Evolutionary conservation across 2,329 filamentous ascomycete genomes (phyloP), one percentile per base, ranked within the genome.

Genomic region (Ramichloridium luteum): DNA sequence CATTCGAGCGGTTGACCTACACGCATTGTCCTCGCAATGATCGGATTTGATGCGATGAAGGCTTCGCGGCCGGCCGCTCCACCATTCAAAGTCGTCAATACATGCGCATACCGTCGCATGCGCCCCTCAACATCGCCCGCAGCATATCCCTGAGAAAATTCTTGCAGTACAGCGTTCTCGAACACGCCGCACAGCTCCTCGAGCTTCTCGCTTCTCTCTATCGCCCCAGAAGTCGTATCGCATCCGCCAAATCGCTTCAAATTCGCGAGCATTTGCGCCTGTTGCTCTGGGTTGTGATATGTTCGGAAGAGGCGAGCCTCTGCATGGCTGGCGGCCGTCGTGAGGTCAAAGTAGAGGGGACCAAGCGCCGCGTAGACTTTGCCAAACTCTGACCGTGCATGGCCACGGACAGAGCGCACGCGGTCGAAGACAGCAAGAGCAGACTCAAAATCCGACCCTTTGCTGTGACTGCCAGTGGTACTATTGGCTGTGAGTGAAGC

Each of bases 101-200:
- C 85, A 46, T 84, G 75, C 2, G 86, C 86, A 56, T 93, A 96
- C 49, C 80, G 74, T 45, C 71, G 75, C 88, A 96, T 94, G 32
- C 77, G 70, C 2, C 83, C 85, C 43, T 93, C 80, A 32, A 92
- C 75, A 54, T 98, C 88, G 61, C 80, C 81, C 26, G 75, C 77
- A 53, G 90, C 83, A 44, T 92, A 93, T 3, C 84, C 90, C 43
- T 90, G 80, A 56, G 92, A 81, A 45, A 98, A 98, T 54, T 98
- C 90, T 29, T 80, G 72, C 31, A 94, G 61, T 3, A 92, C 86
- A 3, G 86, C 85, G 35, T 78, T 85, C 58, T 96, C 88, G 48
- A 98, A 98, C 37, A 90, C 77, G 22, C 70, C 70, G 43, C 78
- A 72, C 70, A 92, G 85, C 14, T 68, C 70, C 22, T 72, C 64